Conservation (phyloP, 768 basidiomycete species). For the Calocybe indica region DNA sequence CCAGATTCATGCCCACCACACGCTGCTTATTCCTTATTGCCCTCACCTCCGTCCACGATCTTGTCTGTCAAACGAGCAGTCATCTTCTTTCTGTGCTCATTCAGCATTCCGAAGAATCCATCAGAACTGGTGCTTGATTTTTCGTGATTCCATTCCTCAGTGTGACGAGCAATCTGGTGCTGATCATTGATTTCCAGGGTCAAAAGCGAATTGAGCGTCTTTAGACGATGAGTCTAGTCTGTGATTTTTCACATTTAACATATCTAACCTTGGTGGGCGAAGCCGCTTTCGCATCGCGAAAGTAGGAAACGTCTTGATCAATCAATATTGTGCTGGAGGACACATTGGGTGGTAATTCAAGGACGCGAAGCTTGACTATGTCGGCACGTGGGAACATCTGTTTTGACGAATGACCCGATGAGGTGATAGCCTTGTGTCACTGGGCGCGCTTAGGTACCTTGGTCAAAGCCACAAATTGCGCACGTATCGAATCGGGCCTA, state of each 20-base stretch:
- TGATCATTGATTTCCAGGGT: constrained; percentile 31
- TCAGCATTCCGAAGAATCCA: constrained; percentile 37
- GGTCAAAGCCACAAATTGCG: constrained; percentile 37
- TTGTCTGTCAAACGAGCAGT: constrained; percentile 29
- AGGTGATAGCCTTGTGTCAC: neutral
- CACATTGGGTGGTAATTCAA: constrained; percentile 32
- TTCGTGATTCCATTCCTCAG: constrained; percentile 41
- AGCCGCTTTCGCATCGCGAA: constrained; percentile 25
- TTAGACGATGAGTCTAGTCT: neutral
- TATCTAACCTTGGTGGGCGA: constrained; percentile 33
- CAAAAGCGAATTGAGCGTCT: constrained; percentile 36
- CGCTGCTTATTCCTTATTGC: neutral
- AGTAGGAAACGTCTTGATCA: constrained; percentile 43
- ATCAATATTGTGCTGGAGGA: constrained; percentile 33
- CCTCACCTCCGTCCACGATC: constrained; percentile 16
- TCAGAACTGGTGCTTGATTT: constrained; percentile 30
- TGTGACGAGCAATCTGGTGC: constrained; percentile 31
- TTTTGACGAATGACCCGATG: neutral
- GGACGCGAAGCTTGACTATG: constrained; percentile 29
- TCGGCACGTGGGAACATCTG: constrained; percentile 39
- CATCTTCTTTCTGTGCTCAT: constrained; percentile 37
- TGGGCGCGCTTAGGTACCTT: constrained; percentile 22
- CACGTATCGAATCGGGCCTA: constrained; percentile 31
- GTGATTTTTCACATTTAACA: neutral
- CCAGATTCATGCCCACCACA: neutral